Base-by-base conservation (phyloP, 208 protist genomes). In the Tritrichomonas musculus region DNA sequence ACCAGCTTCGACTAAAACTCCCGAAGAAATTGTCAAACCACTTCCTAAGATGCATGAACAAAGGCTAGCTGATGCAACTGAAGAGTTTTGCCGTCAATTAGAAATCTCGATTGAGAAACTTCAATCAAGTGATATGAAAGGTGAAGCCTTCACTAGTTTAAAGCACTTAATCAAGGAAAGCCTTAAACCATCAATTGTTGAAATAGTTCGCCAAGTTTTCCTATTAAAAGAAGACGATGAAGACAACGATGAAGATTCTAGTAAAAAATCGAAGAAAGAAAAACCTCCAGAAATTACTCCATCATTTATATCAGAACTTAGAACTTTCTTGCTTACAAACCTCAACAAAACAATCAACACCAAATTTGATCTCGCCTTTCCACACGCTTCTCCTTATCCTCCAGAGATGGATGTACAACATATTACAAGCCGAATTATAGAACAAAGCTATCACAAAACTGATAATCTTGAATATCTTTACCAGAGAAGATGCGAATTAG, bases 11-110 rank as follows among this genome's bases (percentile, higher is more conserved):
- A 39, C 47, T 0, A 88, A 88, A 57, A 44, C 77, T 13, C 77
- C 77, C 1, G 77, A 88, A 57, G 77, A 88, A 88, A 47, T 88
- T 39, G 47, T 88, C n/a, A 88, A 47, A 30, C 77, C 77, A 39
- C 22, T 88, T 13, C 77, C 77, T 39, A 88, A 88, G n/a, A 33
- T 88, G 41, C 77, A 88, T 49, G 47, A 44, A 20, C 20, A 88
- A 20, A 53, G 47, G 57, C 27, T 88, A 2, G 77, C 77, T n/a
- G 41, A 88, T 50, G 77, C 77, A 17, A 88, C 77, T 33, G 47
- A 88, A 57, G 77, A 88, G n/a, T 88, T 88, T 49, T 88, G 77
- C 30, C 4, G 47, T 5, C 77, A 88, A 47, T 27, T 88, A 8
- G 57, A 88, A n/a, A 47, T 53, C 13, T 41, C 77, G 0, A 88